Evolutionary conservation across 441 rosid genomes (phyloP), one percentile per base, ranked within the genome.

Genomic region (Arabidopsis lyrata): DNA sequence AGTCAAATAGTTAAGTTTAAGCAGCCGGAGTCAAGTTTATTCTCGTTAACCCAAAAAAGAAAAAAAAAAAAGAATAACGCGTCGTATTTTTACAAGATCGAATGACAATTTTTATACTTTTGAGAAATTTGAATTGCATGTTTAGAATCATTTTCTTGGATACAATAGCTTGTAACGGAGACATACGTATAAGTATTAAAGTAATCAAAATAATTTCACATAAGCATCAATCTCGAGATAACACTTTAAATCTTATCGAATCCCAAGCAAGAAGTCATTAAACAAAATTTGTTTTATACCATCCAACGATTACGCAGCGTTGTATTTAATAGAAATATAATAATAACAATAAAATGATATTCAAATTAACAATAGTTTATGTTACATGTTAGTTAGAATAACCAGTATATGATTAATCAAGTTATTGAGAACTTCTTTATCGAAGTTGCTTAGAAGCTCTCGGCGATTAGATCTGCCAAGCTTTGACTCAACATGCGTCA

Each of bases 401-500:
- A 50, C 1, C 15, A 27, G 20, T 27, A 24, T 45, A 2, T 35
- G 47, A 58, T 35, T 36, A 36, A 64, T 35, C 22, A 55, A 47
- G 27, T 60, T 32, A 35, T 29, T 35, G 34, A 36, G 15, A 58
- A 44, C 35, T 11, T n/a, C 34, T 14, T 14, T 8, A 74, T 60
- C 32, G 68, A 68, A 75, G 74, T 61, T 68, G 78, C 74, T 61
- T 24, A 44, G 78, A 68, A 42, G 69, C 49, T 66, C 10, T 53
- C 13, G 13, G 7, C 42, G 20, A 22, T 42, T 60, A 42, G 58
- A 61, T 68, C 69, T 68, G 58, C 58, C 56, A 68, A 52, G 57
- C 49, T 68, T 75, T 75, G 74, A 75, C 78, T 68, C 78, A 68
- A 75, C 63, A 52, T 1, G 32, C 74, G 78, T 75, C 78, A 75